phyloP scores from a whole-genome alignment of 768 basidiomycete species.

The Vararia minispora region DNA sequence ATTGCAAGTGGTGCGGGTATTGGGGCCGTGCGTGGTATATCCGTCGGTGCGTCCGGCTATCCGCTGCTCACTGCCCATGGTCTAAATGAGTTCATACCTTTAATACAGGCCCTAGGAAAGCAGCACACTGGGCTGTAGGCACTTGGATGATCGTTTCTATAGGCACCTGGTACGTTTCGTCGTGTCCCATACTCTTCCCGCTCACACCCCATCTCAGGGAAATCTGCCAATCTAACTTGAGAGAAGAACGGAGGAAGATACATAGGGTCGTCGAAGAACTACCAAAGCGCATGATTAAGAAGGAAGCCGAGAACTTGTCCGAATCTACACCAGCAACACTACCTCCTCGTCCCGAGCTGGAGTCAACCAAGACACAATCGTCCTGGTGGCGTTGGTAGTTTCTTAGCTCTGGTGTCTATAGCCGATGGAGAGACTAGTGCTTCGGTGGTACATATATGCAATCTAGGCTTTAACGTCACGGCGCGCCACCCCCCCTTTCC shows the following conservation, averaged over 20 bases:
- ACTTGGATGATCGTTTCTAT: slow-evolving; percentile 59
- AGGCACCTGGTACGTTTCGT: slow-evolving; percentile 50
- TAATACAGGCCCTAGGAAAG: neutral
- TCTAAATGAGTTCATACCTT: neutral
- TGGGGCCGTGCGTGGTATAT: slow-evolving; percentile 61
- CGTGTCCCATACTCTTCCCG: neutral
- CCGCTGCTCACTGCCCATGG: neutral
- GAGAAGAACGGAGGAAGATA: slow-evolving; percentile 42
- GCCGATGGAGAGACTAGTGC: too few relatives aligned
- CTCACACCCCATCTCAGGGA: slow-evolving; percentile 33
- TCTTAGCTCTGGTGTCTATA: too few relatives aligned
- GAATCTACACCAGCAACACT: neutral
- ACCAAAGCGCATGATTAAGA: slow-evolving; percentile 42
- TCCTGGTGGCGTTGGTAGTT: too few relatives aligned
- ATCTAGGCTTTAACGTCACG: too few relatives aligned
- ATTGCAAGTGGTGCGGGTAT: slow-evolving; percentile 74
- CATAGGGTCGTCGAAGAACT: slow-evolving; percentile 49
- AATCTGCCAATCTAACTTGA: slow-evolving; percentile 46
- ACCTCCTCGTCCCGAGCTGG: neutral
- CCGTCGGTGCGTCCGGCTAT: slow-evolving; percentile 36
- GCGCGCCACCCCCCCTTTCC: too few relatives aligned
- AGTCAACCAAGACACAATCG: neutral
- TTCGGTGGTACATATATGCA: too few relatives aligned
- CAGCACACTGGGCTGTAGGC: slow-evolving; percentile 63
- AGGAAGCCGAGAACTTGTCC: slow-evolving; percentile 18